A percentile compares a stretch with the other conserved stretches of the same genome.
These are phyloP conservation scores for Echinochloa phyllopogon DNA, from an alignment of 176 grass and related monocot genomes.

Conservation along the genomic window DNA sequence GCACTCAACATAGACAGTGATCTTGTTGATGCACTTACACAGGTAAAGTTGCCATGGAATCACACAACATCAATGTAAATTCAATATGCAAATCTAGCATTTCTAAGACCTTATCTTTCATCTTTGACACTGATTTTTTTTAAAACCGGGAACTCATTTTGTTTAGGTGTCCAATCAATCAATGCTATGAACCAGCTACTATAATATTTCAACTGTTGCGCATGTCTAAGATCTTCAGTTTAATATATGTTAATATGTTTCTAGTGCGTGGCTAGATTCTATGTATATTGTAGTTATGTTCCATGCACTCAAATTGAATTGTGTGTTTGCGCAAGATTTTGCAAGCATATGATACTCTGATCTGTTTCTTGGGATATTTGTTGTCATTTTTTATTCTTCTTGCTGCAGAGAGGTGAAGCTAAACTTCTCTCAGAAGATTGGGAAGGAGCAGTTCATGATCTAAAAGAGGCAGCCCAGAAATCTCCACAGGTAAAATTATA, in stretches of 20 bases:
- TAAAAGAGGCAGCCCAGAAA: constrained; percentile 92
- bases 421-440: constrained; percentile 95
- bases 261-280: background rate
- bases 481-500: constrained; percentile 73
- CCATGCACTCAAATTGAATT: background rate
- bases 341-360: background rate
- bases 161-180: background rate
- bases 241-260: constrained; percentile 1
- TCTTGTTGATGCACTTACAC: constrained; percentile 85
- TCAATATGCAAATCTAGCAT: background rate
- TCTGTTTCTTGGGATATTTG: constrained; percentile 29
- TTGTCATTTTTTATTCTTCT: constrained; percentile 31
- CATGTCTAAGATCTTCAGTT: constrained; percentile 7
- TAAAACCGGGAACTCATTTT: background rate
- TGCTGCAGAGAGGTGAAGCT: constrained; percentile 84
- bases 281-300: background rate
- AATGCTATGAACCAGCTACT: background rate
- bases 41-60: constrained; percentile 56
- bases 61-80: background rate
- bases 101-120: constrained; percentile 24
- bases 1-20: constrained; percentile 85
- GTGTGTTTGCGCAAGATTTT: constrained; percentile 16
- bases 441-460: constrained; percentile 88
- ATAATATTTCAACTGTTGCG: background rate
- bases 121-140: background rate